Evolutionary conservation across 129 eudicot species (phyloP).

Genomic region (Tagetes patula): DNA sequence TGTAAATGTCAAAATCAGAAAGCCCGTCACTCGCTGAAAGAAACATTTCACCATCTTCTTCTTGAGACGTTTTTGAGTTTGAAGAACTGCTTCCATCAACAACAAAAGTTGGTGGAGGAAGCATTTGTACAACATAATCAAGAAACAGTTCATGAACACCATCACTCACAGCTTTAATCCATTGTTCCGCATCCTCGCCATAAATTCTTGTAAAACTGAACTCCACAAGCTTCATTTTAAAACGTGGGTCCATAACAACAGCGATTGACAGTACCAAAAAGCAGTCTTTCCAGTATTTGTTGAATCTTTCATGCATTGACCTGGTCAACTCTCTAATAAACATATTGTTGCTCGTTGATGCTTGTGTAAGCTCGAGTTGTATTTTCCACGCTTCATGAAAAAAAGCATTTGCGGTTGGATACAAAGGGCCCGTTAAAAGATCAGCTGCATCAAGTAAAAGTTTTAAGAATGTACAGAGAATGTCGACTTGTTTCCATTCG

Average conservation of each 20-base stretch:
- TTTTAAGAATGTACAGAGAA: constrained; percentile 58
- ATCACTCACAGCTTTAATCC: constrained; percentile 47
- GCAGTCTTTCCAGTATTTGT: constrained; percentile 67
- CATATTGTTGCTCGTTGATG: constrained; percentile 41
- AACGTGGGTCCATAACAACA: constrained; percentile 84
- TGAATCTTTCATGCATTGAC: constrained; percentile 61
- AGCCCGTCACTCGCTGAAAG: constrained; percentile 36
- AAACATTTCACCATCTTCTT: constrained; percentile 42
- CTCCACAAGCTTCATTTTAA: constrained; percentile 66
- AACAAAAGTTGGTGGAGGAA: constrained; percentile 61
- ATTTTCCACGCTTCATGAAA: constrained; percentile 66
- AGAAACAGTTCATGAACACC: constrained; percentile 64
- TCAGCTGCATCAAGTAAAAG: constrained; percentile 60
- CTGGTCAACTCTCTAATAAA: constrained; percentile 45
- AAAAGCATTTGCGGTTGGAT: constrained; percentile 55
- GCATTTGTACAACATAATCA: constrained; percentile 57
- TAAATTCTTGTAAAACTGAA: constrained; percentile 52
- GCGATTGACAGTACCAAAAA: constrained; percentile 58
- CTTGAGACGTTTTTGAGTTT: constrained; percentile 31
- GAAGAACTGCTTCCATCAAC: constrained; percentile 34
- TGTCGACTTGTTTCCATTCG: constrained; percentile 75
- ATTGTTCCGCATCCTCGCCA: constrained; percentile 44
- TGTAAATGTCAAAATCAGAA: constrained; percentile 56
- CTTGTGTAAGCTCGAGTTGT: constrained; percentile 54
- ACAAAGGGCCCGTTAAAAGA: constrained; percentile 43